Evolutionary conservation across 2,329 filamentous ascomycete genomes (phyloP), one percentile per base, ranked within the genome.

Genomic region (Exophiala sp.): DNA sequence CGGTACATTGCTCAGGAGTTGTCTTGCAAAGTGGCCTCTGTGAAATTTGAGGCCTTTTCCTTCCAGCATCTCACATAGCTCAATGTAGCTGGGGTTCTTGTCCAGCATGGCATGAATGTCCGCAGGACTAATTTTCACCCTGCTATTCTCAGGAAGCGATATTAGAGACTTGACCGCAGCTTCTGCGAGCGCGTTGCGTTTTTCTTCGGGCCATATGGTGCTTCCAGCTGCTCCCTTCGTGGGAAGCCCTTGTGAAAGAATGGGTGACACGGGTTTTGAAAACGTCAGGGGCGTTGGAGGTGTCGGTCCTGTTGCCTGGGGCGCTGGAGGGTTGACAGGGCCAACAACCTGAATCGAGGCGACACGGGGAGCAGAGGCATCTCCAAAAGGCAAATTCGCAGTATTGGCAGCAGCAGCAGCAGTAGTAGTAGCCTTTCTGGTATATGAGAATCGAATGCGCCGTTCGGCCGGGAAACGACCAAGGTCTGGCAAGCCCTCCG

Each of bases 41-140:
- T 80, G 73, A 27, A 81, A 66, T 24, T 62, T 66, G 13, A 79
- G 64, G 0, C 73, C 74, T 57, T 68, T 68, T 1, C 57, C 60
- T 53, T 82, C 78, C 3, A 81, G 62, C 39, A 68, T 66, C 52
- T 76, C 70, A 58, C 79, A 82, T 2, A 81, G 63, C 43, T 76
- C 69, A 51, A 73, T 71, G 54, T 81, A 81, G 2, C 71, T 76
- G 1, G 77, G 77, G 55, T 80, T 79, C 6, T 64, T 60, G 43
- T 78, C 67, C 7, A 82, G 66, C 30, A 80, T 68, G 1, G 60
- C 62, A 18, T 72, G 61, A 8, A 81, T 65, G 16, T 71, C 64
- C 8, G 68, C 62, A 7, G 66, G 49, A 8, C 64, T 62, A 6
- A 76, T 61, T 5, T 59, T 57, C 34, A 68, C 71, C 16, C 58